Evolutionary conservation across 192 early-diverging fungal species (phyloP).

Genomic region (Rhizoclosmatium sp.): DNA sequence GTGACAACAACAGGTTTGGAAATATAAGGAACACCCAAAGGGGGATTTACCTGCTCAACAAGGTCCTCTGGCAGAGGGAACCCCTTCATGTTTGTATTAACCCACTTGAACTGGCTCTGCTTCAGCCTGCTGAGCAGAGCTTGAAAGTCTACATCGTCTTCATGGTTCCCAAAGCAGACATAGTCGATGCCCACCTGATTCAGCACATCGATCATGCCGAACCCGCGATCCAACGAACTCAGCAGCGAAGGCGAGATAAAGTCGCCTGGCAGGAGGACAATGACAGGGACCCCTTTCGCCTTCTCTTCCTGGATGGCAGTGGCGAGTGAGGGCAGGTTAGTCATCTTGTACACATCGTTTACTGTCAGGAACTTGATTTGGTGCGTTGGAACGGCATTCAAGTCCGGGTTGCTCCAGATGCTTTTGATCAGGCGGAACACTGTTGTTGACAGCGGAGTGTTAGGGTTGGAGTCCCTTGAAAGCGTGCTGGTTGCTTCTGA

Average conservation of each 20-base stretch:
- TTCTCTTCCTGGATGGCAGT: neutral
- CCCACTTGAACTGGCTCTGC: slow-evolving; percentile 19
- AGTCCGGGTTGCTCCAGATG: too few species aligned
- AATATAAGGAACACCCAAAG: neutral
- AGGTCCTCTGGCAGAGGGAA: neutral
- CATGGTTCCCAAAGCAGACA: slow-evolving; percentile 34
- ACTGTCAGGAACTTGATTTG: neutral
- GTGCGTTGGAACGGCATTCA: neutral
- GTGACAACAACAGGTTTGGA: too few species aligned
- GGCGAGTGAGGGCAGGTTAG: neutral
- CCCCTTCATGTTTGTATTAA: slow-evolving; percentile 21
- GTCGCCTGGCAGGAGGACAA: slow-evolving; percentile 12
- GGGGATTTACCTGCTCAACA: too few species aligned
- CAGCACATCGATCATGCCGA: slow-evolving; percentile 29
- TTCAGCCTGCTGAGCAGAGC: neutral
- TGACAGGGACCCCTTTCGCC: neutral
- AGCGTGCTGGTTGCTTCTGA: too few species aligned
- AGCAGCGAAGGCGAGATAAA: slow-evolving; percentile 27
- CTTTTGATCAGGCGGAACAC: too few species aligned
- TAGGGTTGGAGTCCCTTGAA: too few species aligned
- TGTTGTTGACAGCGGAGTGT: too few species aligned
- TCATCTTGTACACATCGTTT: slow-evolving; percentile 6
- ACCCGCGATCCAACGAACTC: slow-evolving; percentile 12
- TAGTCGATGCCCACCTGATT: slow-evolving; percentile 31
- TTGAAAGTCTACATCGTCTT: slow-evolving; percentile 29